Percentiles rank a stretch among this genome's conserved stretches.
Evolutionary conservation across 2,329 filamentous ascomycete genomes (phyloP).

Genomic region (Zasmidium cellare): DNA sequence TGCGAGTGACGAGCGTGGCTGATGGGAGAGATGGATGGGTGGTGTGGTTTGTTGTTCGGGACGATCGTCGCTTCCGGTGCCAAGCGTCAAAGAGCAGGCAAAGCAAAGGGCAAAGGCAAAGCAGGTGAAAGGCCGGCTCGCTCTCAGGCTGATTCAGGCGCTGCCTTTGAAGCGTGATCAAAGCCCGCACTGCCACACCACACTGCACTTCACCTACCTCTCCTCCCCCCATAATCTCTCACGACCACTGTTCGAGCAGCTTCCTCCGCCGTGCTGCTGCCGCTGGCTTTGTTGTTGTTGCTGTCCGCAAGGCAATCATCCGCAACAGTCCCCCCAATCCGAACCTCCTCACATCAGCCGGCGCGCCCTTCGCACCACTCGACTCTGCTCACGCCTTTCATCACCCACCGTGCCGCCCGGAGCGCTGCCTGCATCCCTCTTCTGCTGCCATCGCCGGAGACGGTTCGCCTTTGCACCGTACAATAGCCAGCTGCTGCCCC

Average conservation of each 20-base stretch:
- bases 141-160: background rate
- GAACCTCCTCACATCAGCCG: background rate
- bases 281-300: no score
- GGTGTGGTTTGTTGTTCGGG: background rate
- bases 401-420: background rate
- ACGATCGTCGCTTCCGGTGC: background rate
- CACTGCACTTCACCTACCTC: no score
- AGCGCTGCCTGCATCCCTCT: background rate
- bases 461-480: slow-evolving; percentile 8
- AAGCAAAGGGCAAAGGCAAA: background rate
- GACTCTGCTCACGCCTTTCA: background rate
- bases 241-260: no score
- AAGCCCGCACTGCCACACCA: no score
- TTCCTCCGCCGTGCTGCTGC: no score
- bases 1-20: background rate
- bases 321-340: background rate
- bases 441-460: no score
- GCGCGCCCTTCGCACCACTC: background rate
- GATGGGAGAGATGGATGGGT: background rate
- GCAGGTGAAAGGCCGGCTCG: background rate
- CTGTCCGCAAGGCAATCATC: no score
- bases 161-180: no score
- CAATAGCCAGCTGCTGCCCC: slow-evolving; percentile 4
- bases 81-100: background rate
- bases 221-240: no score